Percentiles rank a stretch among this genome's conserved stretches.
Evolutionary conservation across 164 flowering plant species (phyloP).

Genomic region (Warburgia ugandensis): DNA sequence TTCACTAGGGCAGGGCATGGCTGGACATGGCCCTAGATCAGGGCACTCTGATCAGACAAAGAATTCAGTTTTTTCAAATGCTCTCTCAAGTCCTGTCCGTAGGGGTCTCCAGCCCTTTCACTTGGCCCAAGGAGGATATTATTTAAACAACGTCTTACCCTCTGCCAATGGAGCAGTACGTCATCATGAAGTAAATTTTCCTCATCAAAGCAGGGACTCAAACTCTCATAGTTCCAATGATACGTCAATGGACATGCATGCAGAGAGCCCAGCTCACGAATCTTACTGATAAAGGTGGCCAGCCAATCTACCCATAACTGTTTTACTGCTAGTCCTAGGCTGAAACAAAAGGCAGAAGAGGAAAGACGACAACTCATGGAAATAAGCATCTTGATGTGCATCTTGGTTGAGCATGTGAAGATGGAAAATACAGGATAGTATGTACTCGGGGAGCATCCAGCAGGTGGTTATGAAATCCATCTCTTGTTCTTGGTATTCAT

Average conservation of each 20-base stretch:
- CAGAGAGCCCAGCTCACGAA: slow-evolving; percentile 47
- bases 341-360: neutral
- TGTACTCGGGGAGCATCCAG: slow-evolving; percentile 2
- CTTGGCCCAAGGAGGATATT: slow-evolving; percentile 35
- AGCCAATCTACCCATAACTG: neutral
- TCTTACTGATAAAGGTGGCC: slow-evolving; percentile 22
- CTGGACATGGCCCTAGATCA: slow-evolving; percentile 30
- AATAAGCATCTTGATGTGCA: neutral
- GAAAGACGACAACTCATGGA: neutral
- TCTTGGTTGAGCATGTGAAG: neutral
- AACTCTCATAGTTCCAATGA: slow-evolving; percentile 39
- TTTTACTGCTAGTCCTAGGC: slow-evolving; percentile 3
- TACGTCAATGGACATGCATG: slow-evolving; percentile 57
- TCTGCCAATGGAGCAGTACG: slow-evolving; percentile 24
- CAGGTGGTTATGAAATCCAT: neutral
- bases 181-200: slow-evolving; percentile 17
- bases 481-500: no score
- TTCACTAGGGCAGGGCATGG: slow-evolving; percentile 27
- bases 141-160: slow-evolving; percentile 23
- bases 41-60: slow-evolving; percentile 45
- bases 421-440: neutral
- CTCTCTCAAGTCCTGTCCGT: slow-evolving; percentile 56
- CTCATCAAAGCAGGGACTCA: slow-evolving; percentile 43
- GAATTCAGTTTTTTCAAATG: slow-evolving; percentile 57
- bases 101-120: slow-evolving; percentile 50